Conservation (phyloP, 2,329 filamentous ascomycete genomes). For the Neonectria coccinea region DNA sequence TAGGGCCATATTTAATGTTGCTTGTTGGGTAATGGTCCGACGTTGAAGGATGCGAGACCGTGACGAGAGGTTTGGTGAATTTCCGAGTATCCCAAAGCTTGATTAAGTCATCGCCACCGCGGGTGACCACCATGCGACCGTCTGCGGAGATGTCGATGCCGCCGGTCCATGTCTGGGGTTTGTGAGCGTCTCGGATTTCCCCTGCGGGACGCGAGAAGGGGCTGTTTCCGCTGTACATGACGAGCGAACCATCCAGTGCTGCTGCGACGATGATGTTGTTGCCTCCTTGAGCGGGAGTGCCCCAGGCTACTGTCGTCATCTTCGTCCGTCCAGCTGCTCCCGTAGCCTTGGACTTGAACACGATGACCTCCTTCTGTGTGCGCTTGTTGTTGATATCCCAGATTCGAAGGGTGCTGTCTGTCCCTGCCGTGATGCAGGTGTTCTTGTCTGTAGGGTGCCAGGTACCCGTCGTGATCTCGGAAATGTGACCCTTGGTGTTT, state of each 20-base stretch:
- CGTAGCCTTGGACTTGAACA: slow-evolving; percentile 92
- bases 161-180: slow-evolving; percentile 86
- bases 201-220: slow-evolving; percentile 84
- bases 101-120: slow-evolving; percentile 91
- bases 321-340: slow-evolving; percentile 90
- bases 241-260: slow-evolving; percentile 87
- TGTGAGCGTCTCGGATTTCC: slow-evolving; percentile 87
- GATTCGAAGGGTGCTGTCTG: slow-evolving; percentile 94
- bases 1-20: slow-evolving; percentile 91
- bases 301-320: slow-evolving; percentile 95
- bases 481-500: slow-evolving; percentile 96
- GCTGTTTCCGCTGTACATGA: slow-evolving; percentile 92
- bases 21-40: slow-evolving; percentile 85
- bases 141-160: slow-evolving; percentile 92
- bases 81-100: slow-evolving; percentile 98
- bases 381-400: slow-evolving; percentile 96
- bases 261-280: slow-evolving; percentile 83
- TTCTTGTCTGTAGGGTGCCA: slow-evolving; percentile 93
- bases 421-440: slow-evolving; percentile 88
- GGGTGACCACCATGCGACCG: slow-evolving; percentile 88
- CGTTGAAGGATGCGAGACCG: slow-evolving; percentile 81
- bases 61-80: slow-evolving; percentile 89
- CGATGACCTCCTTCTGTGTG: slow-evolving; percentile 91
- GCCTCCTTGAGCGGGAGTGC: slow-evolving; percentile 78
- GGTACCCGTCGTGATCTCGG: slow-evolving; percentile 87